A percentile compares a stretch with the other conserved stretches of the same genome.
Evolutionary conservation across 2,329 filamentous ascomycete species (phyloP).

Genomic region (Epichloe amarillans): DNA sequence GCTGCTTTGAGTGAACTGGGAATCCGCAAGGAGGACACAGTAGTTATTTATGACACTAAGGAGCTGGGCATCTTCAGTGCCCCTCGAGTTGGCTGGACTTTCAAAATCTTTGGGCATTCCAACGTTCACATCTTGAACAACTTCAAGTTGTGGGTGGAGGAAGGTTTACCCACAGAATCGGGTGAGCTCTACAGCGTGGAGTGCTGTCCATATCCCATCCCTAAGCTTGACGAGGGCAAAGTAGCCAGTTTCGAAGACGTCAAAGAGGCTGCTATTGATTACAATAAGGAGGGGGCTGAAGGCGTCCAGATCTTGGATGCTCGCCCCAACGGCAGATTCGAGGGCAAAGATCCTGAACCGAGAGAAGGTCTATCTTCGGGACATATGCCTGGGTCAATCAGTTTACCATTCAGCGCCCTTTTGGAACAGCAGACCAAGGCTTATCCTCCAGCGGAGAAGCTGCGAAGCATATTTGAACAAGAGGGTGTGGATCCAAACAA

Average conservation of each 20-base stretch:
- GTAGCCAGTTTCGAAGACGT: conserved; percentile 77
- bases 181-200: conserved; percentile 58
- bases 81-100: conserved; percentile 85
- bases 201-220: conserved; percentile 51
- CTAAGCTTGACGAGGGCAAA: conserved; percentile 44
- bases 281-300: conserved; percentile 70
- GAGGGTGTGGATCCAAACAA: conserved; percentile 67
- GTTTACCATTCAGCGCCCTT: conserved; percentile 64
- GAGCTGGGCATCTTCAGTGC: conserved; percentile 92
- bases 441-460: conserved; percentile 56
- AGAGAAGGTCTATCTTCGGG: conserved; percentile 75
- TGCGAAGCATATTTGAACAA: conserved; percentile 63
- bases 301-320: conserved; percentile 85
- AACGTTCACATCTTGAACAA: conserved; percentile 90
- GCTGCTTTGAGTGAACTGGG: conserved; percentile 81
- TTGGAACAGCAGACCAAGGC: conserved; percentile 76
- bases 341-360: conserved; percentile 74
- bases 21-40: conserved; percentile 71
- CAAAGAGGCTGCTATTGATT: conserved; percentile 59
- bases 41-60: conserved; percentile 88
- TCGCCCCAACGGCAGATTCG: conserved; percentile 64
- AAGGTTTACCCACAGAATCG: conserved; percentile 71
- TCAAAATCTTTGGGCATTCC: conserved; percentile 78
- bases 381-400: conserved; percentile 82
- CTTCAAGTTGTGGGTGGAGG: conserved; percentile 83